Evolutionary conservation across 2,329 filamentous ascomycete species (phyloP).

Genomic region (Polychaeton citri): DNA sequence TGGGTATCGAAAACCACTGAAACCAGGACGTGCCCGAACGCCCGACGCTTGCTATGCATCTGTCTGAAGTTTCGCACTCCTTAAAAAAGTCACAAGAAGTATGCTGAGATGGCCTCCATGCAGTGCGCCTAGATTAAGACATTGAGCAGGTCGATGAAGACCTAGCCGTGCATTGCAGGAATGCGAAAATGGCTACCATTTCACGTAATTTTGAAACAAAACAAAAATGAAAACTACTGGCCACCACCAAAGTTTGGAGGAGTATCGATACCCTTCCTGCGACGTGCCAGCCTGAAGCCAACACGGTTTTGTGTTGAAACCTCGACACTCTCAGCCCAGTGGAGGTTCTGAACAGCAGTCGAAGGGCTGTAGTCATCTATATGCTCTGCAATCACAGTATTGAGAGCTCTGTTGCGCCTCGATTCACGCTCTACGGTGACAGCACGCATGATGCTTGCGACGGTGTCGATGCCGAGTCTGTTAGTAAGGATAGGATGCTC

Average conservation of each 20-base stretch:
- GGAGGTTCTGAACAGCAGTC: constrained; percentile 13
- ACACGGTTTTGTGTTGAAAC: constrained; percentile 22
- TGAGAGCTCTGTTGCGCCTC: constrained; percentile 16
- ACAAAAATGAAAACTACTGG: too few species aligned
- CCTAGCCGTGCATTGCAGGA: too few species aligned
- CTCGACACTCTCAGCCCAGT: constrained; percentile 24
- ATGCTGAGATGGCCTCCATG: too few species aligned
- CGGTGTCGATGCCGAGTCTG: constrained; percentile 25
- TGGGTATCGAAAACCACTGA: too few species aligned
- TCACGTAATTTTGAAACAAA: too few species aligned
- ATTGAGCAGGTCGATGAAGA: too few species aligned
- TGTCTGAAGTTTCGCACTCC: too few species aligned
- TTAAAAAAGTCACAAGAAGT: too few species aligned
- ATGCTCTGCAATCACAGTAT: constrained; percentile 7
- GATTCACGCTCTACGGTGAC: constrained; percentile 31
- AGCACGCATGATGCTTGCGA: constrained; percentile 27
- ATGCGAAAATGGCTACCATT: too few species aligned
- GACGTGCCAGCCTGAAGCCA: constrained; percentile 22
- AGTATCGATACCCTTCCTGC: constrained; percentile 13
- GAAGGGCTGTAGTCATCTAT: constrained; percentile 4
- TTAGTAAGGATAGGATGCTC: constrained; percentile 45
- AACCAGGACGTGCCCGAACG: background rate
- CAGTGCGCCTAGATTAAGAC: too few species aligned
- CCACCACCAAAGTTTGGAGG: background rate
- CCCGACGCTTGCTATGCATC: background rate